Evolutionary conservation across 345 rosid species (phyloP), one percentile per base, ranked within the genome.

Genomic region (Populus alba): DNA sequence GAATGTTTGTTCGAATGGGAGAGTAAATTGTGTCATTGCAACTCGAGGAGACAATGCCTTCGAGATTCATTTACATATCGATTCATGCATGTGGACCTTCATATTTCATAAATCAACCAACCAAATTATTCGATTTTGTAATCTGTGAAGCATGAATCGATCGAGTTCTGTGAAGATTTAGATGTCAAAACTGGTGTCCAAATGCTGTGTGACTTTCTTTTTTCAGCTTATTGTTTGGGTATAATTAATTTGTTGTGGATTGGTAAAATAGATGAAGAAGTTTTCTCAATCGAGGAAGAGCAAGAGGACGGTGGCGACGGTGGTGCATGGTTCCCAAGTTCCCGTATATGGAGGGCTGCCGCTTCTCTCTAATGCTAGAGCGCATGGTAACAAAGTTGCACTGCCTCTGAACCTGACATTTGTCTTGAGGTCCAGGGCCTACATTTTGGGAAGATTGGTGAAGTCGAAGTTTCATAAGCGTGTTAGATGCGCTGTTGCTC

Each of bases 291-390:
- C 90, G 9, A 85, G 95, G 89, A 84, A 88, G 84, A 86, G 86
- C 59, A 79, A 77, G 78, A 69, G 79, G 84, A 84, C n/a, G 1
- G 71, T 90, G 62, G 80, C 68, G 59, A 86, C 88, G 0, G 87
- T 92, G 79, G 97, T 94, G 83, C 71, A 78, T 8, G 95, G 92
- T 62, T 70, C 87, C 75, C 99, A 96, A 84, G 87, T 94, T 78
- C 97, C 98, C 0, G 80, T 96, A 10, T 96, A 96, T 68, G 99
- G 99, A 0, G 94, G 97, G 62, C 71, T 96, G 65, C 84, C 94
- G 0, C 77, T 80, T 53, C 88, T 88, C 41, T 74, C 83, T 25
- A 77, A n/a, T 23, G 84, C 86, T 35, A 71, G 78, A 63, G 78
- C 65, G 51, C 94, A 84, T 72, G 77, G 66, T 6, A 83, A 85